Percentiles rank a stretch among this genome's conserved stretches.
Evolutionary conservation across 2,329 filamentous ascomycete genomes (phyloP).

Genomic region (Aspergillus texensis): DNA sequence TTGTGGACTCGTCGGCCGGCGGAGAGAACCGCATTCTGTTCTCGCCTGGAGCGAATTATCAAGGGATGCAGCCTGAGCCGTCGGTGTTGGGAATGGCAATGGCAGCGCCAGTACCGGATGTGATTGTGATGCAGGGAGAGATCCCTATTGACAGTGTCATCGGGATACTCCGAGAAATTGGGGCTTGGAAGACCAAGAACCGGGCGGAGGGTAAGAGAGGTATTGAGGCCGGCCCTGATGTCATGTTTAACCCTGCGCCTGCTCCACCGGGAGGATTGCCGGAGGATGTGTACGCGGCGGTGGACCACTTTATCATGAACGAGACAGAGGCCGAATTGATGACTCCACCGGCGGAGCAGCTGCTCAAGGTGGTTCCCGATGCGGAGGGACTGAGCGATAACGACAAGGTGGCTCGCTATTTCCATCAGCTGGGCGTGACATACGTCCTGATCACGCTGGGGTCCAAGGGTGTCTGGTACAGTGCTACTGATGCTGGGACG

Average conservation of each 20-base stretch:
- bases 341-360: slow-evolving; percentile 52
- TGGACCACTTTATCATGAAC: slow-evolving; percentile 84
- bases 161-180: slow-evolving; percentile 54
- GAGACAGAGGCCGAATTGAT: slow-evolving; percentile 84
- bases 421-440: slow-evolving; percentile 69
- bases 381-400: slow-evolving; percentile 49
- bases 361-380: slow-evolving; percentile 31
- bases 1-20: slow-evolving; percentile 72
- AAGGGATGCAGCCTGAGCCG: slow-evolving; percentile 43
- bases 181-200: slow-evolving; percentile 45
- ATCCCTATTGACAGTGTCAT: slow-evolving; percentile 69
- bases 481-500: slow-evolving; percentile 53
- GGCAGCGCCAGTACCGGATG: slow-evolving; percentile 53
- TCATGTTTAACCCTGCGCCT: slow-evolving; percentile 86
- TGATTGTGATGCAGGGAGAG: slow-evolving; percentile 78
- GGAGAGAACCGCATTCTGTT: slow-evolving; percentile 76
- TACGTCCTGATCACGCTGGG: slow-evolving; percentile 86
- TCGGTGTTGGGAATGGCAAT: slow-evolving; percentile 44
- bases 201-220: slow-evolving; percentile 40
- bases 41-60: slow-evolving; percentile 69
- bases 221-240: slow-evolving; percentile 52
- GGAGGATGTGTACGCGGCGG: slow-evolving; percentile 62
- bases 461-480: slow-evolving; percentile 72
- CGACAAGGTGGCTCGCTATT: slow-evolving; percentile 61
- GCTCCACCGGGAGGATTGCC: slow-evolving; percentile 75